These are phyloP conservation scores for Hansenula lynferdii DNA, from an alignment of 1,139 yeast species.

Conservation along the genomic window DNA sequence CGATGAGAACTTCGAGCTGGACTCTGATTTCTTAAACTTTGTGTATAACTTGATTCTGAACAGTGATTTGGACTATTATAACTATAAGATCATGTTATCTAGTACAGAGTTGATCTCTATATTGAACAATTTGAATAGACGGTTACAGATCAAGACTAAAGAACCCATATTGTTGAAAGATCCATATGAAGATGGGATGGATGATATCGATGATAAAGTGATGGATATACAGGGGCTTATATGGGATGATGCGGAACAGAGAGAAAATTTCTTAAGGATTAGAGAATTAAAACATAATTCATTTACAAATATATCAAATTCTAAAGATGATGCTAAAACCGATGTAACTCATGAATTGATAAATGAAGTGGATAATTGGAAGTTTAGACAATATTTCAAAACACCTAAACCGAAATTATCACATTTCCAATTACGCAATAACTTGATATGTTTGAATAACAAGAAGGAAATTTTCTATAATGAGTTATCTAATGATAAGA, in stretches of 20 bases:
- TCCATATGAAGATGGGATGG: slow-evolving; percentile 1
- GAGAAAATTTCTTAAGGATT: slow-evolving; percentile 15
- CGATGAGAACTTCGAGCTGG: slow-evolving; percentile 7
- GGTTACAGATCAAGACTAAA: not conserved
- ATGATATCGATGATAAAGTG: slow-evolving; percentile 10
- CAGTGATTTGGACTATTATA: not conserved
- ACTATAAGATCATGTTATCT: not conserved
- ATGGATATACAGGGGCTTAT: slow-evolving; percentile 21
- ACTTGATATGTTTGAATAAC: slow-evolving; percentile 26
- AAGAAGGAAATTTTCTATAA: slow-evolving; percentile 5
- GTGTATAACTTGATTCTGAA: slow-evolving; percentile 3
- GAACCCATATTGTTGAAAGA: not conserved
- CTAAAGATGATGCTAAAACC: slow-evolving; percentile 13
- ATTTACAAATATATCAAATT: slow-evolving; percentile 18
- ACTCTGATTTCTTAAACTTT: slow-evolving; percentile 7
- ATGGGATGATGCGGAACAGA: slow-evolving; percentile 19
- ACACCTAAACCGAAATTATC: slow-evolving; percentile 44
- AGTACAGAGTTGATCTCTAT: slow-evolving; percentile 1
- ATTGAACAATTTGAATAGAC: slow-evolving; percentile 3
- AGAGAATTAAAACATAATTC: slow-evolving; percentile 18
- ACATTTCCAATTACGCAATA: slow-evolving; percentile 53
- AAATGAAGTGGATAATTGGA: slow-evolving; percentile 30
- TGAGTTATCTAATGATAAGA: slow-evolving; percentile 28
- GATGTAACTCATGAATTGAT: slow-evolving; percentile 9
- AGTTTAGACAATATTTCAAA: slow-evolving; percentile 39